Evolutionary conservation across 176 grass and related monocot genomes (phyloP).

Genomic region (Phyllostachys edulis): DNA sequence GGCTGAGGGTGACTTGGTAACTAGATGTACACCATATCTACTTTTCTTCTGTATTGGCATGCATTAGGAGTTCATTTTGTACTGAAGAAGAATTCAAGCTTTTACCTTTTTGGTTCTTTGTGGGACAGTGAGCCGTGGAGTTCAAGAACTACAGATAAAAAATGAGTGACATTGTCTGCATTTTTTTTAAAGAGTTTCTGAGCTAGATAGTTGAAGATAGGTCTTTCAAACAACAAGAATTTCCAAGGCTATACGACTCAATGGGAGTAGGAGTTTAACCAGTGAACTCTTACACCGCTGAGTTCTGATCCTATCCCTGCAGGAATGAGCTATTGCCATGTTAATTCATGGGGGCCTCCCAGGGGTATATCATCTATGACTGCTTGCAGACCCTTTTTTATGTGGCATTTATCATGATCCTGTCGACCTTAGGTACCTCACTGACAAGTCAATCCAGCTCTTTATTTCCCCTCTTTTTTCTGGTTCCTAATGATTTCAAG

Average conservation of each 20-base stretch:
- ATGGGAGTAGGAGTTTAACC: neutral
- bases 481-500: neutral
- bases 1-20: conserved; percentile 28
- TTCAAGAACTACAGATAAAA: neutral
- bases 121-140: neutral
- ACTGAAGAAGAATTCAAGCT: neutral
- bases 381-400: neutral
- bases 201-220: neutral
- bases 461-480: neutral
- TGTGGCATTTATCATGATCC: neutral
- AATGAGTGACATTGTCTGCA: neutral
- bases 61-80: neutral
- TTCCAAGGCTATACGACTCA: neutral
- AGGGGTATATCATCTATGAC: neutral
- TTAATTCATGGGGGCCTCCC: neutral
- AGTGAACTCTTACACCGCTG: neutral
- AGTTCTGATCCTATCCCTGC: neutral
- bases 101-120: neutral
- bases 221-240: neutral
- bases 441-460: conserved; percentile 16
- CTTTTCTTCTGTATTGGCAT: neutral
- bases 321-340: neutral
- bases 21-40: neutral
- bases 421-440: neutral
- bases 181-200: neutral